Evolutionary conservation across 345 rosid genomes (phyloP), one percentile per base, ranked within the genome.

Genomic region (Ailanthus altissimus): DNA sequence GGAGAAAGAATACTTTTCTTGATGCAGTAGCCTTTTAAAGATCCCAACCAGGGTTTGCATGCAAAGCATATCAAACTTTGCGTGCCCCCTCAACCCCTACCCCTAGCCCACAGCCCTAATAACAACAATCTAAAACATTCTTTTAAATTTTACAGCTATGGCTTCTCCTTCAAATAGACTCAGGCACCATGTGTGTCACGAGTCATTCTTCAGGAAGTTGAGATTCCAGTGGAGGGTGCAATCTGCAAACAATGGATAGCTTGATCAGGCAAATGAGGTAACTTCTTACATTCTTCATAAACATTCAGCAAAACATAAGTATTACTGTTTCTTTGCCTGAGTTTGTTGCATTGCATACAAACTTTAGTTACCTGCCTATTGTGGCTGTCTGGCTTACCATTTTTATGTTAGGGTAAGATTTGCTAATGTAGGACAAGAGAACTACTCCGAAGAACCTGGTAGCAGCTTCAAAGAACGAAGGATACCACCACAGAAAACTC

Each of bases 1-100:
- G 75, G 72, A 63, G 66, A 68, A 86, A 80, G 73, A 59, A 83
- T 84, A 58, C 85, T 72, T 86, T 83, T 14, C 88, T 83, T 86
- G 78, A 72, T 43, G 42, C 38, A 61, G 5, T 16, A 25, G 18
- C 64, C 57, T 21, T 64, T 43, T 65, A 9, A 61, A 60, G 54
- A 77, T 58, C 70, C 81, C 26, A 82, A 61, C 26, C 80, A 74
- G 68, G 57, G 78, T 74, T 73, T 75, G 81, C 78, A 80, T 83
- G 85, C 86, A 85, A 86, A 81, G 89, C 74, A 86, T 82, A 74
- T 69, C 40, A 28, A 72, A 79, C 83, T 66, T 81, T 83, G 81
- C 85, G 73, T 83, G 80, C 67, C 72, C 23, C 73, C 26, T 10
- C 18, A 49, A n/a, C 49, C 54, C 70, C 70, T 23, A 40, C n/a